Evolutionary conservation across 2,329 filamentous ascomycete species (phyloP).

Genomic region (Penicillium corylophilum): DNA sequence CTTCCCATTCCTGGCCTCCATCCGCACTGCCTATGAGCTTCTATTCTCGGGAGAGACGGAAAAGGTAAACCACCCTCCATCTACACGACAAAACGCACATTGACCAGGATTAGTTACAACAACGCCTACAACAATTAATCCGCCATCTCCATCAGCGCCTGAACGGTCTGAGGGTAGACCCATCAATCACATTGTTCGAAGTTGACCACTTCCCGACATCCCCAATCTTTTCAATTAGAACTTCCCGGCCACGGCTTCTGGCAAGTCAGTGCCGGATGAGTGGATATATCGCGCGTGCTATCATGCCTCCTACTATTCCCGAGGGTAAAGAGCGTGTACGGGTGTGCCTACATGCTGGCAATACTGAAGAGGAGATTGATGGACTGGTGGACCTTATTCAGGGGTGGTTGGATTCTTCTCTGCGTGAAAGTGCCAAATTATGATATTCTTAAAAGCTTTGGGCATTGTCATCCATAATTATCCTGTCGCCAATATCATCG

Average conservation of each 20-base stretch:
- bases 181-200: constrained; percentile 32
- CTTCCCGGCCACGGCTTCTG: constrained; percentile 56
- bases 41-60: constrained; percentile 53
- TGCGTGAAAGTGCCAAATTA: neutral
- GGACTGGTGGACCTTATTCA: constrained; percentile 51
- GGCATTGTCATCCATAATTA: no score
- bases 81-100: neutral
- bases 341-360: constrained; percentile 67
- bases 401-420: constrained; percentile 43
- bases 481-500: no score
- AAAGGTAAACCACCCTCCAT: constrained; percentile 32
- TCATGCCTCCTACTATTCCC: constrained; percentile 68
- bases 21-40: constrained; percentile 58
- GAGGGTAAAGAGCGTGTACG: constrained; percentile 62
- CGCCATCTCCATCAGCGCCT: constrained; percentile 48
- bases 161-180: constrained; percentile 30
- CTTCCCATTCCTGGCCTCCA: constrained; percentile 59
- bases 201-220: constrained; percentile 51
- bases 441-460: no score
- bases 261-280: constrained; percentile 59
- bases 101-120: constrained; percentile 34
- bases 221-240: constrained; percentile 65
- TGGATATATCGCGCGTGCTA: constrained; percentile 62
- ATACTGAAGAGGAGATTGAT: constrained; percentile 58
- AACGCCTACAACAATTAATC: constrained; percentile 51